Conservation (phyloP, 2,329 filamentous ascomycete species). For the Atkinsonella hypoxylon region DNA sequence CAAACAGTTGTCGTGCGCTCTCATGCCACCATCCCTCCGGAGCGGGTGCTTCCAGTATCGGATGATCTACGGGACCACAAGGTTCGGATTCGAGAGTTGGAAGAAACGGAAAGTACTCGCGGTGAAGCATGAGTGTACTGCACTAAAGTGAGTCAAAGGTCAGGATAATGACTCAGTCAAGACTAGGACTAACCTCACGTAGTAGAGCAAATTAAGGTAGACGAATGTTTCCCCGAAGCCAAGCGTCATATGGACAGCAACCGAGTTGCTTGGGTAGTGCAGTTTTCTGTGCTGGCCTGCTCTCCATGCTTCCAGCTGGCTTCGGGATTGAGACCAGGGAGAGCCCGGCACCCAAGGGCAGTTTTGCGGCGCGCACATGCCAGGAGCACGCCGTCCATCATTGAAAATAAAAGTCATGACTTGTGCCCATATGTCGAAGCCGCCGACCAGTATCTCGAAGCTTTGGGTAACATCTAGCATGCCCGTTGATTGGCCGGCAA, state of each 20-base stretch:
- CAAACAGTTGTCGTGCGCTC: conserved; percentile 23
- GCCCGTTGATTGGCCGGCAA: conserved; percentile 6
- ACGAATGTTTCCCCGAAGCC: conserved; percentile 29
- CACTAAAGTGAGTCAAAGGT: background rate
- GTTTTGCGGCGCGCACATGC: conserved; percentile 25
- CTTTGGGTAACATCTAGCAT: conserved; percentile 16
- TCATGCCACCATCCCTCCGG: conserved; percentile 28
- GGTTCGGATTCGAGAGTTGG: conserved; percentile 23
- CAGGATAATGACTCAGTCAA: background rate
- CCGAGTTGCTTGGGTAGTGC: conserved; percentile 23
- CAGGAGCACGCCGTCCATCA: conserved; percentile 27
- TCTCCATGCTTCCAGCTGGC: conserved; percentile 23
- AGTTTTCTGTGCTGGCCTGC: conserved; percentile 21
- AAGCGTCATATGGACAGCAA: conserved; percentile 26
- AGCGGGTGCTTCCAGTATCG: conserved; percentile 24
- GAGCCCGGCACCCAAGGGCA: conserved; percentile 27
- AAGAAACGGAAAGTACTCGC: conserved; percentile 33
- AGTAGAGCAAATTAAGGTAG: conserved; percentile 31
- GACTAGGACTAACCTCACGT: conserved; percentile 23
- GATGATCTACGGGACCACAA: conserved; percentile 27
- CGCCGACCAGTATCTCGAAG: conserved; percentile 26
- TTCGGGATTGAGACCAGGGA: conserved; percentile 20
- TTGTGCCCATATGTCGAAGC: conserved; percentile 31
- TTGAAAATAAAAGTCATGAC: conserved; percentile 30
- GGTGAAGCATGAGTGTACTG: conserved; percentile 28